Conservation (phyloP, 495 filamentous ascomycete species). For the Penicillium paxilli region DNA sequence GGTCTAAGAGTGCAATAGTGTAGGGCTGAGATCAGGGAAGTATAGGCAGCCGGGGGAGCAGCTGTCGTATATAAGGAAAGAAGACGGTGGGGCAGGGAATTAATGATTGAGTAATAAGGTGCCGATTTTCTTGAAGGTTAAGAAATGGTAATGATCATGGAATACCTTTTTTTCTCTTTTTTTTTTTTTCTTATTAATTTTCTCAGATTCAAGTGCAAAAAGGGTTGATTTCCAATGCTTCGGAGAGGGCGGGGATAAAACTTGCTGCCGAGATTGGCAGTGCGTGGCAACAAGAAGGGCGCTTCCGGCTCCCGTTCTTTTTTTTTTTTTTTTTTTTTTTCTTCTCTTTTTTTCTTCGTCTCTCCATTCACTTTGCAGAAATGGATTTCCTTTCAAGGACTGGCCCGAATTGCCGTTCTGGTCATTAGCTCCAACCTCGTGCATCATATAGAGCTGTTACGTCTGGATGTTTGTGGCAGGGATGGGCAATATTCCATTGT, state of each 20-base stretch:
- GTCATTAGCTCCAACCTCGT: background rate
- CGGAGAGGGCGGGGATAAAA: slow-evolving; percentile 36
- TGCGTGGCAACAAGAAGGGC: slow-evolving; percentile 36
- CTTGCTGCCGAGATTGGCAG: slow-evolving; percentile 14
- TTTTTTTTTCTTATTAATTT: background rate
- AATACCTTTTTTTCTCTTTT: background rate
- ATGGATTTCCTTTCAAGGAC: background rate
- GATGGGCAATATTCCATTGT: slow-evolving; percentile 1
- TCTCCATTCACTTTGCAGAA: no score
- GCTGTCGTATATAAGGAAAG: slow-evolving; percentile 16
- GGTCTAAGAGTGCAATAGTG: background rate
- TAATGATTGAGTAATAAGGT: slow-evolving; percentile 8
- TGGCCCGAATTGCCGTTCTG: background rate
- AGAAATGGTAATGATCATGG: background rate
- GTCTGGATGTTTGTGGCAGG: background rate
- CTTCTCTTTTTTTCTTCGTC: no score
- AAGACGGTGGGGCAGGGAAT: slow-evolving; percentile 8
- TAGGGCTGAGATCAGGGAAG: slow-evolving; percentile 29
- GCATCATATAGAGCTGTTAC: background rate
- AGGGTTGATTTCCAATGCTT: slow-evolving; percentile 27
- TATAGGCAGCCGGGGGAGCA: slow-evolving; percentile 11
- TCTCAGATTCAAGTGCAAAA: no score
- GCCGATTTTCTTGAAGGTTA: background rate
- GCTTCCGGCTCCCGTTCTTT: slow-evolving; percentile 11
- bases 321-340: background rate